Base-by-base conservation (phyloP, 768 basidiomycete genomes). In the Boletus insuetus region DNA sequence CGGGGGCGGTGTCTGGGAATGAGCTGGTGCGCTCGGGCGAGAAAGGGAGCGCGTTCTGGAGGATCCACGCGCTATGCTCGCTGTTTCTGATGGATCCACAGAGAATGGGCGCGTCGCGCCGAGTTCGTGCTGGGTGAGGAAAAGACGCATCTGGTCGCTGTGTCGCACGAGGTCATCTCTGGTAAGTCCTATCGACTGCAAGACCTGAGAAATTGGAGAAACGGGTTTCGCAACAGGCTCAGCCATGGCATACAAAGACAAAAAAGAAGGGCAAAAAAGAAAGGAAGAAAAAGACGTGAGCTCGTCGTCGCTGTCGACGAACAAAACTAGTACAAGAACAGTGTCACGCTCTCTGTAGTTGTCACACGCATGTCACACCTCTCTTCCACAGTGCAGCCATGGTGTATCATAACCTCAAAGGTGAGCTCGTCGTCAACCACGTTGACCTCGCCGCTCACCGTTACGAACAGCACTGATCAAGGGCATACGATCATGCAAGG, bases 401-500 rank as follows among this genome's bases (percentile, higher is more conserved):
- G 89, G 85, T 87, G 58, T 88, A 90, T 68, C 84, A 90, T 65
- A 94, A 93, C 77, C 82, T 94, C 66, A 94, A 94, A 77, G 87
- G 91, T 86, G 64, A 59, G 75, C 51, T 26, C 50, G 53, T 38
- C 43, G 31, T 26, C 24, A 24, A 47, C 53, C 43, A 42, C 19
- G 40, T 47, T 41, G 40, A 37, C 45, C 22, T 50, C 56, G 45
- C 24, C 24, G 32, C 51, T 82, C 47, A 64, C 50, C n/a, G 34
- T 41, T 35, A 20, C 34, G 49, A 17, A 52, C 22, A 95, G 95
- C 95, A 64, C 81, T 98, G 64, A 98, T 98, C 78, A 98, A 98
- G 83, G 94, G 93, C 54, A 96, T 98, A 74, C 83, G 97, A 58
- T 84, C 94, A 58, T 97, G 93, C 85, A 99, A 99, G 87, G 94